phyloP scores from a whole-genome alignment of 139 green algal species.

The Yamagishiella unicocca region DNA sequence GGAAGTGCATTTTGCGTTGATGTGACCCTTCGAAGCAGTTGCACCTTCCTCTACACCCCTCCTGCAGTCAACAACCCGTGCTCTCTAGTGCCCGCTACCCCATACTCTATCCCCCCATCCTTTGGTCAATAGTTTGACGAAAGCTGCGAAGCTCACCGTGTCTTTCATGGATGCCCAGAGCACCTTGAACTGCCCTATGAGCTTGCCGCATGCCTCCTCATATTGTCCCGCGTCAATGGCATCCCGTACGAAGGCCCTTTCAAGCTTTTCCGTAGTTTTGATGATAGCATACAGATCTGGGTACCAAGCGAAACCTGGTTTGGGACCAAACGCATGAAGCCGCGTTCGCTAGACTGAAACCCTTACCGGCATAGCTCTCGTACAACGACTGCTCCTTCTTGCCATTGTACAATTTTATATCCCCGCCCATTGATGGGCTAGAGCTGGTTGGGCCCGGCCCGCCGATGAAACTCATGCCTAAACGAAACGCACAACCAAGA shows the following conservation, averaged over 20 bases:
- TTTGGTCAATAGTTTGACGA: too few relatives aligned
- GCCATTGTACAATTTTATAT: slow-evolving; percentile 13
- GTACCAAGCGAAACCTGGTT: too few relatives aligned
- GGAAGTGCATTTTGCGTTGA: too few relatives aligned
- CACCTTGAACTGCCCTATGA: slow-evolving; percentile 94
- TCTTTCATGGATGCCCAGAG: slow-evolving; percentile 82
- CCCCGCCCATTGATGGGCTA: too few relatives aligned
- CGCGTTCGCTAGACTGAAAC: not conserved
- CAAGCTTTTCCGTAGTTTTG: slow-evolving; percentile 94
- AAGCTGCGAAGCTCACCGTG: slow-evolving; percentile 75
- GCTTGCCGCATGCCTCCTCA: slow-evolving; percentile 86
- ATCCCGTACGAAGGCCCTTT: slow-evolving; percentile 87
- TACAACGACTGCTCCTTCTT: slow-evolving; percentile 87
- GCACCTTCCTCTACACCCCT: too few relatives aligned
- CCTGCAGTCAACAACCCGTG: too few relatives aligned
- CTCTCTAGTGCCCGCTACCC: too few relatives aligned
- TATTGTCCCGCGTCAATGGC: slow-evolving; percentile 84
- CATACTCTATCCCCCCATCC: too few relatives aligned
- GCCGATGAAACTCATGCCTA: too few relatives aligned
- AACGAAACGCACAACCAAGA: too few relatives aligned
- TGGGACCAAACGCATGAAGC: not conserved
- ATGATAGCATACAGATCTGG: slow-evolving; percentile 95
- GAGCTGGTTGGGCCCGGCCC: too few relatives aligned
- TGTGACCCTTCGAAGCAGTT: too few relatives aligned
- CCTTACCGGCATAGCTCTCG: slow-evolving; percentile 82